Conservation (phyloP, 345 rosid species). For the Syzygium jambos region DNA sequence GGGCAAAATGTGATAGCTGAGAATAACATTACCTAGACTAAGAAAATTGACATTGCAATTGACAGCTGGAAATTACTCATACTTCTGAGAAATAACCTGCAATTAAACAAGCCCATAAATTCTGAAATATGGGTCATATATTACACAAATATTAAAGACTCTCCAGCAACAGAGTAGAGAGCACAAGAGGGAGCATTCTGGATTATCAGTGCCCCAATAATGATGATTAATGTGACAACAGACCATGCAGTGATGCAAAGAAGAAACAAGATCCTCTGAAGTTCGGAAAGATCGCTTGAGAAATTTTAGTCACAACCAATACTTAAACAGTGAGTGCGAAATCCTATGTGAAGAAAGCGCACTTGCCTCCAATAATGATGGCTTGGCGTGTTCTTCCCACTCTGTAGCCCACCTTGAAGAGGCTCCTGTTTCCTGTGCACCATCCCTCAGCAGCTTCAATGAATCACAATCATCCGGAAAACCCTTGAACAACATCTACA, state of each 20-base stretch:
- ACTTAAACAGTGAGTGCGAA: background rate
- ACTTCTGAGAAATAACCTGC: slow-evolving; percentile 8
- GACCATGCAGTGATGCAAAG: background rate
- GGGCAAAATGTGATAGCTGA: background rate
- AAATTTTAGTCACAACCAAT: background rate
- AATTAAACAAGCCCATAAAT: background rate
- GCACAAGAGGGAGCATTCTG: background rate
- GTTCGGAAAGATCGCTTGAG: background rate
- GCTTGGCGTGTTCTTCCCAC: slow-evolving; percentile 92
- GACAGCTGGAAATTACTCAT: background rate
- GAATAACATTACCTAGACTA: background rate
- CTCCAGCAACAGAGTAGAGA: background rate
- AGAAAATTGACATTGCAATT: background rate
- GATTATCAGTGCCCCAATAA: background rate
- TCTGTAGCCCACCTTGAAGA: slow-evolving; percentile 75
- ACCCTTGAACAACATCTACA: slow-evolving; percentile 77
- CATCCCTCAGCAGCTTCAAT: slow-evolving; percentile 49
- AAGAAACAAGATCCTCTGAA: background rate
- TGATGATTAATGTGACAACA: background rate
- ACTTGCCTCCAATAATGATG: slow-evolving; percentile 47
- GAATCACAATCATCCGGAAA: slow-evolving; percentile 64
- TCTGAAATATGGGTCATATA: background rate
- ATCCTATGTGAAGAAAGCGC: background rate
- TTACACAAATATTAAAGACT: background rate
- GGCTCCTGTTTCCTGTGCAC: slow-evolving; percentile 59